Evolutionary conservation across 495 filamentous ascomycete species (phyloP).

Genomic region (Trichocladium antarcticum): DNA sequence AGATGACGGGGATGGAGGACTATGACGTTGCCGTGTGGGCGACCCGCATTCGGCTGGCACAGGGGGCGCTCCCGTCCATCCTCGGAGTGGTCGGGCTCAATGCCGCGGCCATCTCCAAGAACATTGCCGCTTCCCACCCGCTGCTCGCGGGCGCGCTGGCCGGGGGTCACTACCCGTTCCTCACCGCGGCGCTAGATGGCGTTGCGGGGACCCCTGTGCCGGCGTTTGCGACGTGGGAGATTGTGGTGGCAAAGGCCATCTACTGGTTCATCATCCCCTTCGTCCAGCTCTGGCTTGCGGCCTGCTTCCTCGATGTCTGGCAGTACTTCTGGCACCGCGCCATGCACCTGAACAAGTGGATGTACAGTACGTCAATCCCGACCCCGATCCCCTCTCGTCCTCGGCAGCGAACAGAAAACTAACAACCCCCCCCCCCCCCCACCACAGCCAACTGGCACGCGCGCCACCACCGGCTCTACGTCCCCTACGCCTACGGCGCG

Average conservation of each 20-base stretch:
- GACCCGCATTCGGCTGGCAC: slow-evolving; percentile 56
- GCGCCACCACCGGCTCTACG: slow-evolving; percentile 88
- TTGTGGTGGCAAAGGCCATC: slow-evolving; percentile 56
- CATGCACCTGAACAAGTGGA: slow-evolving; percentile 92
- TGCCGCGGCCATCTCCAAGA: slow-evolving; percentile 44
- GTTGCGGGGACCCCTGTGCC: slow-evolving; percentile 34
- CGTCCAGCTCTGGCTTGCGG: slow-evolving; percentile 60
- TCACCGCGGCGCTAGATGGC: slow-evolving; percentile 37
- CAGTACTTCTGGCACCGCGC: slow-evolving; percentile 91
- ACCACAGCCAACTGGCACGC: slow-evolving; percentile 72
- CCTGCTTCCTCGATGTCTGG: slow-evolving; percentile 79
- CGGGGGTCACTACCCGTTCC: slow-evolving; percentile 61
- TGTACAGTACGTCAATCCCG: slow-evolving; percentile 68
- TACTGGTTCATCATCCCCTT: slow-evolving; percentile 71
- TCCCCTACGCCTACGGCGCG: slow-evolving; percentile 93
- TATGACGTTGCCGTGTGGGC: slow-evolving; percentile 81
- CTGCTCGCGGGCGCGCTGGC: slow-evolving; percentile 56
- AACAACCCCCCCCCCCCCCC: slow-evolving; percentile 12
- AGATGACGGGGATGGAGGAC: slow-evolving; percentile 60
- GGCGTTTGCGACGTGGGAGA: slow-evolving; percentile 64
- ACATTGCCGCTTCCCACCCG: slow-evolving; percentile 44
- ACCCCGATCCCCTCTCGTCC: not conserved
- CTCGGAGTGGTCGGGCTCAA: slow-evolving; percentile 48
- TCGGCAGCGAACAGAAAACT: not conserved
- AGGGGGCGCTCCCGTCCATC: slow-evolving; percentile 53